Percentiles rank a stretch among this genome's conserved stretches.
Conservation (phyloP, 192 early-diverging fungal genomes). For the Entomortierella parvispora region DNA sequence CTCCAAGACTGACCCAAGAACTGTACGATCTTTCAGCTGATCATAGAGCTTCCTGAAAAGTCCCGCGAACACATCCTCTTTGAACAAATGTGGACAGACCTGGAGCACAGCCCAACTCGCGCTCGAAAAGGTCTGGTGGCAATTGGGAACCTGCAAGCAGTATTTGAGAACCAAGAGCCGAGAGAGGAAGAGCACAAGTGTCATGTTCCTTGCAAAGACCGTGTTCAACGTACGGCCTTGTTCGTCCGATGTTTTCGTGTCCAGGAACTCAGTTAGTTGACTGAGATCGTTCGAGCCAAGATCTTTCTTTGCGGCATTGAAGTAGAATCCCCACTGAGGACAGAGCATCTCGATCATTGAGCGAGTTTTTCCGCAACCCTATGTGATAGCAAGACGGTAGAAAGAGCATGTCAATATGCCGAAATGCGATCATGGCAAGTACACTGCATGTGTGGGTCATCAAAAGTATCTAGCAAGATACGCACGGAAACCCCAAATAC, state of each 20-base stretch:
- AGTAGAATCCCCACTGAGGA: slow-evolving; percentile 41
- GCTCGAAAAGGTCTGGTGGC: slow-evolving; percentile 17
- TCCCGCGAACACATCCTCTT: slow-evolving; percentile 1
- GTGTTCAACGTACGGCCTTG: slow-evolving; percentile 2
- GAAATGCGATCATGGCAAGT: not conserved
- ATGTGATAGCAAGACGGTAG: not conserved
- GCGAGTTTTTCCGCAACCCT: slow-evolving; percentile 34
- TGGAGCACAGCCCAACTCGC: slow-evolving; percentile 9
- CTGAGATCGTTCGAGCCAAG: slow-evolving; percentile 24
- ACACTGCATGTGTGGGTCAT: not conserved
- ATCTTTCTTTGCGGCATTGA: slow-evolving; percentile 28
- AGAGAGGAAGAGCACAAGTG: slow-evolving; percentile 13
- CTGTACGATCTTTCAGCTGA: not conserved
- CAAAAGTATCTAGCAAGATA: not conserved
- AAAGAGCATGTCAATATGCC: not conserved
- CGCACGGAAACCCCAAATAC: slow-evolving; percentile 27
- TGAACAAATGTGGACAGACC: slow-evolving; percentile 8
- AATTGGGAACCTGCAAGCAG: slow-evolving; percentile 8
- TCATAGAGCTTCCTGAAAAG: slow-evolving; percentile 7
- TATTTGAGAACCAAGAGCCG: slow-evolving; percentile 13
- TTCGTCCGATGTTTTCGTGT: slow-evolving; percentile 9
- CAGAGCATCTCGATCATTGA: slow-evolving; percentile 27
- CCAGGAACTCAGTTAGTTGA: slow-evolving; percentile 12
- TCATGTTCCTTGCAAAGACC: slow-evolving; percentile 9
- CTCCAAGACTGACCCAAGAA: not conserved